Evolutionary conservation across 2,329 filamentous ascomycete genomes (phyloP).

Genomic region (Rugonectria rugulosa): DNA sequence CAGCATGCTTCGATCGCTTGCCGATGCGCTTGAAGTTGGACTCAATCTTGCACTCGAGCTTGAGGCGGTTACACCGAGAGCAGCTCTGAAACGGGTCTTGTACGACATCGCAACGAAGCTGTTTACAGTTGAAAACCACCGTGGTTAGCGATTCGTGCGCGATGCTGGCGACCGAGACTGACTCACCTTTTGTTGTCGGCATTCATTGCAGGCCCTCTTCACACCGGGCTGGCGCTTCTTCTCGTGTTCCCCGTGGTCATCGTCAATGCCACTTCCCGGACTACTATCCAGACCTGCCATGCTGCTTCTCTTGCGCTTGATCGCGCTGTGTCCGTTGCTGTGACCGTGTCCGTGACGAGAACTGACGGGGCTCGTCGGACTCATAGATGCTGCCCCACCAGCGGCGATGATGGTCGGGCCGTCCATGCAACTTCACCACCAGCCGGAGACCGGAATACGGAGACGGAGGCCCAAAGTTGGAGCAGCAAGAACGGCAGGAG

Average conservation of each 20-base stretch:
- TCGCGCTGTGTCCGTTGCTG: slow-evolving; percentile 45
- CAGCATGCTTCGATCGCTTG: slow-evolving; percentile 83
- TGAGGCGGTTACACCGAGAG: slow-evolving; percentile 79
- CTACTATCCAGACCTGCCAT: slow-evolving; percentile 64
- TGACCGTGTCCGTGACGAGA: slow-evolving; percentile 55
- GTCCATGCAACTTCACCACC: slow-evolving; percentile 53
- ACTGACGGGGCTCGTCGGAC: slow-evolving; percentile 64
- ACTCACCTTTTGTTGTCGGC: slow-evolving; percentile 83
- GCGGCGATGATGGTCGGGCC: slow-evolving; percentile 54
- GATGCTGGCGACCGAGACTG: slow-evolving; percentile 15
- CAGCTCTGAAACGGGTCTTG: slow-evolving; percentile 82
- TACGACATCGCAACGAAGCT: slow-evolving; percentile 85
- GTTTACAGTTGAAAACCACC: slow-evolving; percentile 19
- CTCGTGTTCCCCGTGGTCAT: slow-evolving; percentile 65
- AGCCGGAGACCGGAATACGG: slow-evolving; percentile 28
- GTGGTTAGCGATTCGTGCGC: slow-evolving; percentile 18
- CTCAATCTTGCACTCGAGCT: slow-evolving; percentile 85
- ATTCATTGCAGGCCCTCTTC: slow-evolving; percentile 86
- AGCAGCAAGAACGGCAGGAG: slow-evolving; percentile 14
- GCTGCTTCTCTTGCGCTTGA: slow-evolving; percentile 67
- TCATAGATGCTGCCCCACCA: slow-evolving; percentile 57
- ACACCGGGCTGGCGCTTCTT: slow-evolving; percentile 73
- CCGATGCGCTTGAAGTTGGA: slow-evolving; percentile 86
- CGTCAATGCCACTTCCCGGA: slow-evolving; percentile 60
- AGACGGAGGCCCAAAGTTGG: slow-evolving; percentile 13